Evolutionary conservation across 2,329 filamentous ascomycete species (phyloP).

Genomic region (Onygenales sp.): DNA sequence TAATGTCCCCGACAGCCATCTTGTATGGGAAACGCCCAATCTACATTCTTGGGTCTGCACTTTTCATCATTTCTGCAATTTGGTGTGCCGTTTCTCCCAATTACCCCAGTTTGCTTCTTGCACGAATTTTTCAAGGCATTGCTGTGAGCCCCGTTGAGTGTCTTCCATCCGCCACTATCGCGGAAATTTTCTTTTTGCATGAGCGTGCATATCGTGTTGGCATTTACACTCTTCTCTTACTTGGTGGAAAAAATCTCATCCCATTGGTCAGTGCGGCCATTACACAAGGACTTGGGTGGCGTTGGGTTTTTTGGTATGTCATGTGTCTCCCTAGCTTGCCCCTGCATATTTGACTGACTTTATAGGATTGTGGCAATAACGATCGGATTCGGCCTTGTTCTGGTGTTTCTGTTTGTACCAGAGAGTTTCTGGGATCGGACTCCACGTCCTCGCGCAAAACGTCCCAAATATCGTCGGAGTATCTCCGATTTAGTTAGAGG

Average conservation of each 20-base stretch:
- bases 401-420: slow-evolving; percentile 84
- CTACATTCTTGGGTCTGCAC: slow-evolving; percentile 64
- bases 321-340: not conserved
- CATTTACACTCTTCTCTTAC: slow-evolving; percentile 79
- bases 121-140: slow-evolving; percentile 78
- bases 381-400: slow-evolving; percentile 57
- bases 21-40: slow-evolving; percentile 84
- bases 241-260: slow-evolving; percentile 85
- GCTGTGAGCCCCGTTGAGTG: slow-evolving; percentile 87
- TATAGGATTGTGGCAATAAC: slow-evolving; percentile 70
- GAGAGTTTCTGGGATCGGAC: slow-evolving; percentile 94
- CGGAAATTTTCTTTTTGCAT: slow-evolving; percentile 93
- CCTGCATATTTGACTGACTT: slow-evolving; percentile 12
- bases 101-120: slow-evolving; percentile 69
- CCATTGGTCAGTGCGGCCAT: slow-evolving; percentile 79
- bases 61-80: slow-evolving; percentile 68
- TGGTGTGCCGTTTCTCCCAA: slow-evolving; percentile 83
- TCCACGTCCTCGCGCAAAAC: slow-evolving; percentile 45
- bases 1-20: slow-evolving; percentile 85
- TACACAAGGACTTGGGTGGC: slow-evolving; percentile 69
- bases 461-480: slow-evolving; percentile 25
- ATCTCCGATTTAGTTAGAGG: slow-evolving; percentile 28
- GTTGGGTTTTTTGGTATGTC: slow-evolving; percentile 77
- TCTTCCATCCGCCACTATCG: slow-evolving; percentile 84
- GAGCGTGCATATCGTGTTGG: slow-evolving; percentile 88